Evolutionary conservation across 2,329 filamentous ascomycete genomes (phyloP).

Genomic region (Alternaria panax): DNA sequence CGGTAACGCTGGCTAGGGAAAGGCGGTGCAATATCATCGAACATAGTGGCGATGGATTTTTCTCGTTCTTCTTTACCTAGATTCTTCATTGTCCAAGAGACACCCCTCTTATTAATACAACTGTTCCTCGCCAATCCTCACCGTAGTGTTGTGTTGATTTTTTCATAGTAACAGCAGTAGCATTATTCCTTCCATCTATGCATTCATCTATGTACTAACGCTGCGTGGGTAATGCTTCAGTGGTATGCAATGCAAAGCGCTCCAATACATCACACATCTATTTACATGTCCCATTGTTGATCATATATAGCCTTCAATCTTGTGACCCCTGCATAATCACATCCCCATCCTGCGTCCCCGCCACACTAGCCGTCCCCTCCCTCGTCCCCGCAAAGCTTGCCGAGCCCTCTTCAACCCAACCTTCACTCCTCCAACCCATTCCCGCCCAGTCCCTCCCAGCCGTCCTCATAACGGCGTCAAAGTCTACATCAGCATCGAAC

Average conservation of each 20-base stretch:
- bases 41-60: too few relatives aligned
- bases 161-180: neutral
- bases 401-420: slow-evolving; percentile 7
- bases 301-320: neutral
- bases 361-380: slow-evolving; percentile 10
- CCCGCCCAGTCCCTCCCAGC: slow-evolving; percentile 53
- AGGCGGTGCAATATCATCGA: too few relatives aligned
- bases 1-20: too few relatives aligned
- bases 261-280: neutral
- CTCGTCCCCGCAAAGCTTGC: neutral
- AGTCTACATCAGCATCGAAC: slow-evolving; percentile 70
- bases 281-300: neutral
- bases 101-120: too few relatives aligned
- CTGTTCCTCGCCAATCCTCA: too few relatives aligned
- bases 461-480: slow-evolving; percentile 70
- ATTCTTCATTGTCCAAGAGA: too few relatives aligned
- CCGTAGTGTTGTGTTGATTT: neutral
- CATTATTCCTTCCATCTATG: neutral
- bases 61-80: too few relatives aligned
- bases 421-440: slow-evolving; percentile 30
- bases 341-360: slow-evolving; percentile 16
- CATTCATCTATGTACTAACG: neutral
- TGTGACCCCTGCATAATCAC: slow-evolving; percentile 1
- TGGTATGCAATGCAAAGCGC: neutral
- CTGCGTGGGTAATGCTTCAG: neutral